Evolutionary conservation across 129 eudicot species (phyloP).

Genomic region (Heracleum sosnowskyi): DNA sequence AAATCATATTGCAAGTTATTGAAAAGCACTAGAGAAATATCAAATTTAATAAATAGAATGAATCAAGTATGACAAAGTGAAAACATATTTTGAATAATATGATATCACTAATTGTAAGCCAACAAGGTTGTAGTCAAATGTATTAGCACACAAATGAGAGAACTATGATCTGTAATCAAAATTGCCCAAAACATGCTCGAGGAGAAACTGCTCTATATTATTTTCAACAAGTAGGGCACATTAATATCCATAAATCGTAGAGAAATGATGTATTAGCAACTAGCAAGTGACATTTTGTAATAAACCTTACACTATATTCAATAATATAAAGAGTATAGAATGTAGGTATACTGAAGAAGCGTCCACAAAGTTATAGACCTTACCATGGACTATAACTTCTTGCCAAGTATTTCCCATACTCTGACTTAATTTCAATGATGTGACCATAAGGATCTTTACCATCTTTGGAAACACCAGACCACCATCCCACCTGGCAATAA

Average conservation of each 20-base stretch:
- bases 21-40: background rate
- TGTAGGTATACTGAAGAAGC: too few species aligned
- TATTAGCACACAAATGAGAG: background rate
- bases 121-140: background rate
- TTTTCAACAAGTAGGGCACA: background rate
- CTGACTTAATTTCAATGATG: too few species aligned
- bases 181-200: background rate
- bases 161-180: background rate
- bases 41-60: too few species aligned
- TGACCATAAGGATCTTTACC: too few species aligned
- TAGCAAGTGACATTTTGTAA: too few species aligned
- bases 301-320: too few species aligned
- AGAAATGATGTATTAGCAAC: too few species aligned
- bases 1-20: background rate
- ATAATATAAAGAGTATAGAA: too few species aligned
- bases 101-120: background rate
- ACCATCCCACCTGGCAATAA: slow-evolving; percentile 85
- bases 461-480: slow-evolving; percentile 81
- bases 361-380: background rate
- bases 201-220: too few species aligned
- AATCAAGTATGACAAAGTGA: background rate
- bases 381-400: slow-evolving; percentile 90
- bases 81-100: too few species aligned
- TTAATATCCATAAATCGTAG: background rate
- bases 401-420: too few species aligned